These are phyloP conservation scores for Fusarium subtropicale DNA, from an alignment of 2,329 filamentous ascomycete genomes.

Conservation along the genomic window DNA sequence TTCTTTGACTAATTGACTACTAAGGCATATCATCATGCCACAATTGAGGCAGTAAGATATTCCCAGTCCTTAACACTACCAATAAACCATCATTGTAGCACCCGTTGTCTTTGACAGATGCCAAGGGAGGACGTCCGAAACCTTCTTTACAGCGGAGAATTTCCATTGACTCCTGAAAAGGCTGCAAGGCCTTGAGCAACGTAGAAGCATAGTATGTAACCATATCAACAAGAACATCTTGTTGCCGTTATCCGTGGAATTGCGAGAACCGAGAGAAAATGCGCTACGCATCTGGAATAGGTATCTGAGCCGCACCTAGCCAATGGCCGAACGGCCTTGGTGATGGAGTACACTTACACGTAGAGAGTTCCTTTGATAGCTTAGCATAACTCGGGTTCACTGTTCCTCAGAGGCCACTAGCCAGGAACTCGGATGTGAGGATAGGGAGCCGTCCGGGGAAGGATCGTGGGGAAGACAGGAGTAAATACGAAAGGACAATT, in stretches of 20 bases:
- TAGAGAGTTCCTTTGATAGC: constrained; percentile 11
- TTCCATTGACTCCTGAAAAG: neutral
- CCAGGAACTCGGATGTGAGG: constrained; percentile 8
- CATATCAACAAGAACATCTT: neutral
- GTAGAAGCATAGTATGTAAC: neutral
- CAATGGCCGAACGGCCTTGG: neutral
- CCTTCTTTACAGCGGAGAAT: neutral
- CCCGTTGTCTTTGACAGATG: constrained; percentile 9
- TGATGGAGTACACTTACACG: constrained; percentile 2
- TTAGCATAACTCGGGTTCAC: constrained; percentile 6
- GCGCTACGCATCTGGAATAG: constrained; percentile 27
- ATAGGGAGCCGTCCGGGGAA: constrained; percentile 14
- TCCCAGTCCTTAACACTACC: constrained; percentile 8
- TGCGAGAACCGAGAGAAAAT: neutral
- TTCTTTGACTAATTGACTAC: neutral
- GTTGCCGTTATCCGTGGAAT: neutral
- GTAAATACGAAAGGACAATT: neutral
- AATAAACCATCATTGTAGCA: neutral
- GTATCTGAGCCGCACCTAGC: constrained; percentile 20
- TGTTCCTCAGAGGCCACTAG: neutral
- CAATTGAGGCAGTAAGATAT: neutral
- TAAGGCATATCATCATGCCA: constrained; percentile 30
- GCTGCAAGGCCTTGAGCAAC: constrained; percentile 5
- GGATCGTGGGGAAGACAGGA: constrained; percentile 30
- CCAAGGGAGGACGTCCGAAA: neutral